These are phyloP conservation scores for Cladosporium phlei DNA, from an alignment of 2,329 filamentous ascomycete species.

Conservation along the genomic window DNA sequence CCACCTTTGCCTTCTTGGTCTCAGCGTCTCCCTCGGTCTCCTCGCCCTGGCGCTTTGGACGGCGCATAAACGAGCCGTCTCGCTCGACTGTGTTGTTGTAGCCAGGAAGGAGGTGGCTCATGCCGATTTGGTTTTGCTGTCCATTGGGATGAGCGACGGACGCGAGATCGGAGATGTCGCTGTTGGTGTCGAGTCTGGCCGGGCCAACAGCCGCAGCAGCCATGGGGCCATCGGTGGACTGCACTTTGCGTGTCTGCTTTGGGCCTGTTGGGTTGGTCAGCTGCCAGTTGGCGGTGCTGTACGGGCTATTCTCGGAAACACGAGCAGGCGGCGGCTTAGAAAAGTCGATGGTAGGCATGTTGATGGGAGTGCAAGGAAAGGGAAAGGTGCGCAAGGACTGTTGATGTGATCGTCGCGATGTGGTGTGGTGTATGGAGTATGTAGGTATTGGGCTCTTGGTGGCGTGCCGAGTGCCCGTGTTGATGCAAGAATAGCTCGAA, in stretches of 20 bases:
- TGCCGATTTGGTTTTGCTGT: conserved; percentile 34
- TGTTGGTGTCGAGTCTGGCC: background rate
- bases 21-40: conserved; percentile 22
- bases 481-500: too few relatives aligned
- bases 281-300: background rate
- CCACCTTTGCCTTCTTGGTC: conserved; percentile 37
- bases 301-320: background rate
- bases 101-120: conserved; percentile 64
- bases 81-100: conserved; percentile 72
- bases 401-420: too few relatives aligned
- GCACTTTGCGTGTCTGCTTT: conserved; percentile 26
- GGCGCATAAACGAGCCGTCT: conserved; percentile 51
- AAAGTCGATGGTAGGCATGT: conserved; percentile 2
- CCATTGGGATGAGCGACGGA: conserved; percentile 19
- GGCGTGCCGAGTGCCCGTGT: too few relatives aligned
- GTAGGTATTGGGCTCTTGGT: too few relatives aligned
- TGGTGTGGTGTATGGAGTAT: too few relatives aligned
- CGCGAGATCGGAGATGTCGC: background rate
- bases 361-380: background rate
- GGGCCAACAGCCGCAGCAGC: too few relatives aligned
- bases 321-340: background rate
- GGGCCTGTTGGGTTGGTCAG: conserved; percentile 22
- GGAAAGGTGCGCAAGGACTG: too few relatives aligned
- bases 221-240: background rate
- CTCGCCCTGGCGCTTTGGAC: conserved; percentile 54